Evolutionary conservation across 164 flowering plant species (phyloP).

Genomic region (Vitis rotundifolia): DNA sequence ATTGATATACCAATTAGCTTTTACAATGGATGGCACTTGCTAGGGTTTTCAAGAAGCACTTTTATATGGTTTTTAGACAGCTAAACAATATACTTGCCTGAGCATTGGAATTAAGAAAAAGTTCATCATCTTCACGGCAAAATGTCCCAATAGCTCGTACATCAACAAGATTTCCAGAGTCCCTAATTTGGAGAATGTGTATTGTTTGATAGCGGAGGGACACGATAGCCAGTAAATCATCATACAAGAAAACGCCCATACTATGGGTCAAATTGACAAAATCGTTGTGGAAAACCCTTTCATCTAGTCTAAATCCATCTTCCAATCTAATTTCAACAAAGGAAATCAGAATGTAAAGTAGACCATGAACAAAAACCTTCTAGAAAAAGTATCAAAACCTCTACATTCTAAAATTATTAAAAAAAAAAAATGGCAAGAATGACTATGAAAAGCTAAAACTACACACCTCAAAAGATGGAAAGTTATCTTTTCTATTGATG

Average conservation of each 20-base stretch:
- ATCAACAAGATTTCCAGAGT: constrained; percentile 75
- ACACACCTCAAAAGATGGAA: constrained; percentile 88
- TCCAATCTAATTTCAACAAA: constrained; percentile 56
- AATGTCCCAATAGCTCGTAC: constrained; percentile 76
- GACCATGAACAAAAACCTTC: background rate
- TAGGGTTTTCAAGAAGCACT: no score
- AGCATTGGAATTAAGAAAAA: constrained; percentile 77
- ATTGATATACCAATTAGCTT: no score
- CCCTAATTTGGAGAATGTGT: constrained; percentile 90
- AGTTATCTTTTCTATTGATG: constrained; percentile 86
- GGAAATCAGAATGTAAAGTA: constrained; percentile 1
- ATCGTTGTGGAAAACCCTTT: constrained; percentile 83
- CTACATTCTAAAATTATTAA: no score
- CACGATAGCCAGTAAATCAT: constrained; percentile 77
- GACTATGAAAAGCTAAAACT: background rate
- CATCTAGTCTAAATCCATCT: constrained; percentile 82
- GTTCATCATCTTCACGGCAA: constrained; percentile 97
- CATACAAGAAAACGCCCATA: constrained; percentile 92
- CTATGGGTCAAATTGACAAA: constrained; percentile 77
- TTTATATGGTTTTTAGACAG: background rate
- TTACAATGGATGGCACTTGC: no score
- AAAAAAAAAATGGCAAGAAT: background rate
- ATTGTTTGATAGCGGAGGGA: constrained; percentile 85
- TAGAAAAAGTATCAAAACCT: background rate
- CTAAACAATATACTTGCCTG: constrained; percentile 60